Percentiles rank a stretch among this genome's conserved stretches.
phyloP scores from a whole-genome alignment of 306 rosid species.

The Senna siamea region DNA sequence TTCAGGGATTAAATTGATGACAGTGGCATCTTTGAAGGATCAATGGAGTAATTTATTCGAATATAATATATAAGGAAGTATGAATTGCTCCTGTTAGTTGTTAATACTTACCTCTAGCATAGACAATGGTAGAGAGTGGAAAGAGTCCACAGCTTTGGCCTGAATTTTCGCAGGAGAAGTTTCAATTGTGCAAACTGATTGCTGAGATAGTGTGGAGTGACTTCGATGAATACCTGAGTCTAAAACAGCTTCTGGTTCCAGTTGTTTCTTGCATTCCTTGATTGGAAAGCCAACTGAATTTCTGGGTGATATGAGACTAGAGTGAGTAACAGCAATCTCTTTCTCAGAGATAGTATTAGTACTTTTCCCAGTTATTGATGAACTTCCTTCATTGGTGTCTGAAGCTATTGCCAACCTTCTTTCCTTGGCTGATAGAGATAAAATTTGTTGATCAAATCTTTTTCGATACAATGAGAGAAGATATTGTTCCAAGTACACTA shows the following conservation, averaged over 20 bases:
- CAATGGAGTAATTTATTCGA: not conserved
- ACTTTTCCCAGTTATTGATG: slow-evolving; percentile 34
- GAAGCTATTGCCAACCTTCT: slow-evolving; percentile 46
- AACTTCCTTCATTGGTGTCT: slow-evolving; percentile 38
- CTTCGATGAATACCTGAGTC: slow-evolving; percentile 74
- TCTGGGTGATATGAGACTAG: slow-evolving; percentile 45
- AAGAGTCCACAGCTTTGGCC: slow-evolving; percentile 64
- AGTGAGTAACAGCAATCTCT: slow-evolving; percentile 43
- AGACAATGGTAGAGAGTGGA: slow-evolving; percentile 88
- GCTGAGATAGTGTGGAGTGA: slow-evolving; percentile 73
- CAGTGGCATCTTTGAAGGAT: not conserved
- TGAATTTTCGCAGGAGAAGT: slow-evolving; percentile 50
- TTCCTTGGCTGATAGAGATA: slow-evolving; percentile 52
- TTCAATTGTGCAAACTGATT: slow-evolving; percentile 59
- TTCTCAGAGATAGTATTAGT: slow-evolving; percentile 42
- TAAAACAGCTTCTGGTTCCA: slow-evolving; percentile 53
- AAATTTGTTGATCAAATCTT: slow-evolving; percentile 60
- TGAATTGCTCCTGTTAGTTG: slow-evolving; percentile 12
- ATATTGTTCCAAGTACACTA: slow-evolving; percentile 70
- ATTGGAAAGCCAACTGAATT: slow-evolving; percentile 45
- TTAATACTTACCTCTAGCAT: slow-evolving; percentile 75
- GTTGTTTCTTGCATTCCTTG: slow-evolving; percentile 47
- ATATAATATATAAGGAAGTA: slow-evolving; percentile 24
- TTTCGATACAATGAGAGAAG: slow-evolving; percentile 81
- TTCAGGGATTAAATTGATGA: not conserved